phyloP scores from a whole-genome alignment of 2,329 filamentous ascomycete genomes.

The Falciphora oryzae region DNA sequence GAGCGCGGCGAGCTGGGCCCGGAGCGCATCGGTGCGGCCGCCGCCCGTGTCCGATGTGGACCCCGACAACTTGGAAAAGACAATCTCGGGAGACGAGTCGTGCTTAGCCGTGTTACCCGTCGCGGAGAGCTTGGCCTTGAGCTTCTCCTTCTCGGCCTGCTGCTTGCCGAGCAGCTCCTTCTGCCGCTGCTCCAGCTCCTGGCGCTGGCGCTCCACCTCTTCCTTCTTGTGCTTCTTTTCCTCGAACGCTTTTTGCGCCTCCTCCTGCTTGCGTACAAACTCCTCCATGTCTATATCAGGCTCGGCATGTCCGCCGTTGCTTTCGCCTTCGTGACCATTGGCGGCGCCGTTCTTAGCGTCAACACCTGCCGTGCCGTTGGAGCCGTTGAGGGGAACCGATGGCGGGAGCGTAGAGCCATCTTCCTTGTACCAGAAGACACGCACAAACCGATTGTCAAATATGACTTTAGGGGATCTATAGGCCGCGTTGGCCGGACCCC shows the following conservation, averaged over 20 bases:
- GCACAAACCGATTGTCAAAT: conserved; percentile 82
- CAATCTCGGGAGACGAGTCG: conserved; percentile 10
- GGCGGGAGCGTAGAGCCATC: conserved; percentile 28
- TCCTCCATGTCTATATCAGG: conserved; percentile 64
- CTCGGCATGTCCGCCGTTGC: conserved; percentile 25
- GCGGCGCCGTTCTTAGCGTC: background rate
- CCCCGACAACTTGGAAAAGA: conserved; percentile 5
- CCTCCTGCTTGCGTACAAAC: conserved; percentile 61
- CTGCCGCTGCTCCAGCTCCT: conserved; percentile 60
- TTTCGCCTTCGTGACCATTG: conserved; percentile 14
- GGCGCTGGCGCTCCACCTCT: conserved; percentile 55
- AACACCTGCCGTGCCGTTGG: conserved; percentile 17
- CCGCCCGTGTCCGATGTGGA: conserved; percentile 17
- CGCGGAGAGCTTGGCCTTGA: conserved; percentile 57
- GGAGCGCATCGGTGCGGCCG: conserved; percentile 58
- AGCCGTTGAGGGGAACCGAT: conserved; percentile 20
- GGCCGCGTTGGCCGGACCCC: conserved; percentile 61
- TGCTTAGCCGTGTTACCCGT: conserved; percentile 12
- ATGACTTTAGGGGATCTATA: conserved; percentile 74
- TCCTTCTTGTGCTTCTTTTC: conserved; percentile 58
- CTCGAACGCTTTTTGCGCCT: conserved; percentile 63
- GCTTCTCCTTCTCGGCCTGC: conserved; percentile 56
- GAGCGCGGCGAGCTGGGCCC: conserved; percentile 64
- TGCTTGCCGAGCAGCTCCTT: conserved; percentile 57
- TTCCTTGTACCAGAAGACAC: conserved; percentile 71